Evolutionary conservation across 2,329 filamentous ascomycete species (phyloP).

Genomic region (Hortaea werneckii): DNA sequence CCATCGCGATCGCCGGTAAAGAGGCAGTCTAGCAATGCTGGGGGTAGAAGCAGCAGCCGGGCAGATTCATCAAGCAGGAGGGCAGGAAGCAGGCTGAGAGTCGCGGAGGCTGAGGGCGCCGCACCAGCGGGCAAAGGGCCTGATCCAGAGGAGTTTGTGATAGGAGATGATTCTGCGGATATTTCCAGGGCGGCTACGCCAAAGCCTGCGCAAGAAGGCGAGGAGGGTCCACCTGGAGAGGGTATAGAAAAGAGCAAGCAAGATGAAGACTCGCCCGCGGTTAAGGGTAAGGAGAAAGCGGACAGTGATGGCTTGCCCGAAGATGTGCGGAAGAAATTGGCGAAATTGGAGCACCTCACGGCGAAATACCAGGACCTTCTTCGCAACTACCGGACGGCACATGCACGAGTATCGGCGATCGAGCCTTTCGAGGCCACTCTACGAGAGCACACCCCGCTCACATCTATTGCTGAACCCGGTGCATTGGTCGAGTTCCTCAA

Average conservation of each 20-base stretch:
- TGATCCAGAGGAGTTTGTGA: conserved; percentile 78
- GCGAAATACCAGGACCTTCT: conserved; percentile 80
- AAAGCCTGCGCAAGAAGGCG: conserved; percentile 34
- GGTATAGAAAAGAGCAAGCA: conserved; percentile 20
- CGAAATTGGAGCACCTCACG: conserved; percentile 84
- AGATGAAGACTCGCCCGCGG: conserved; percentile 14
- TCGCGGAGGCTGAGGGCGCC: conserved; percentile 12
- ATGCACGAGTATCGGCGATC: conserved; percentile 74
- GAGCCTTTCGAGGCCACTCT: conserved; percentile 88
- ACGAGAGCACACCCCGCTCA: conserved; percentile 83
- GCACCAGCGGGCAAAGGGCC: conserved; percentile 38
- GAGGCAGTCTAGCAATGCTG: conserved; percentile 29
- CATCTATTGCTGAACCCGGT: conserved; percentile 75
- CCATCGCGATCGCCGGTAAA: conserved; percentile 32
- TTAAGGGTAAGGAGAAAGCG: conserved; percentile 19
- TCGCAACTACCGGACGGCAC: conserved; percentile 83
- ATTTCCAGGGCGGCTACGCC: conserved; percentile 54
- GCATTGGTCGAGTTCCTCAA: conserved; percentile 83
- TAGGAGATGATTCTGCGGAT: conserved; percentile 66
- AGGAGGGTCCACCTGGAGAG: conserved; percentile 20
- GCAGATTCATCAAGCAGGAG: conserved; percentile 21
- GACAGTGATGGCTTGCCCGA: conserved; percentile 51
- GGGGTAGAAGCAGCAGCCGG: conserved; percentile 36
- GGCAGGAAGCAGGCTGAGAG: conserved; percentile 14
- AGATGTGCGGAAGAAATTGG: conserved; percentile 65